Evolutionary conservation across 805 yeast genomes (phyloP).

Genomic region (Ogataea nonfermentans): DNA sequence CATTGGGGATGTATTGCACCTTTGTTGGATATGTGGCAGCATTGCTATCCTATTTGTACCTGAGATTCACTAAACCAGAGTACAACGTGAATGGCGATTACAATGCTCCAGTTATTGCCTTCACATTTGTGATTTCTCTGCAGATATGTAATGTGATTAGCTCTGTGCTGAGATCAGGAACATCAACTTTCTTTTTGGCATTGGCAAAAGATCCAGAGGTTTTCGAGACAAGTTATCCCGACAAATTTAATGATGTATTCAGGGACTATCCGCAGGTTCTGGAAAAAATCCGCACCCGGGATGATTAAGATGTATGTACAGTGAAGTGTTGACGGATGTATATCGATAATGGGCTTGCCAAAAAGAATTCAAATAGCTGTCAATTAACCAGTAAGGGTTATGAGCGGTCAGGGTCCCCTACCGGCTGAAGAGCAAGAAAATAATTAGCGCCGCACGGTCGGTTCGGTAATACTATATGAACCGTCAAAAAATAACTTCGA

Average conservation of each 20-base stretch:
- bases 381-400: too few relatives aligned
- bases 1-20: conserved; percentile 68
- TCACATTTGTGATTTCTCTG: conserved; percentile 57
- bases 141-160: conserved; percentile 72
- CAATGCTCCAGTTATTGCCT: conserved; percentile 34
- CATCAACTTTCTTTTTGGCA: conserved; percentile 77
- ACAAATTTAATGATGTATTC: conserved; percentile 45
- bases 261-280: conserved; percentile 47
- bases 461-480: too few relatives aligned
- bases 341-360: too few relatives aligned
- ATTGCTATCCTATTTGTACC: conserved; percentile 53
- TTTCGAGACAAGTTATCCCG: conserved; percentile 67
- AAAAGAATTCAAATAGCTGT: too few relatives aligned
- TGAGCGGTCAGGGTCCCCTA: too few relatives aligned
- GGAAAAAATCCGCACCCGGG: conserved; percentile 39
- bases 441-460: too few relatives aligned
- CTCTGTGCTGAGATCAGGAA: conserved; percentile 72
- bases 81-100: conserved; percentile 45
- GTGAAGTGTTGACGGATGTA: too few relatives aligned
- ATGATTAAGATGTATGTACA: background rate
- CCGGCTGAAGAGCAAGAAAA: too few relatives aligned
- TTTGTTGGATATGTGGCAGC: conserved; percentile 52
- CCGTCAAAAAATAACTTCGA: too few relatives aligned
- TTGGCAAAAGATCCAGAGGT: conserved; percentile 82
- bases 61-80: conserved; percentile 65